phyloP scores from a whole-genome alignment of 2,329 filamentous ascomycete species.

The Botrytis porri region DNA sequence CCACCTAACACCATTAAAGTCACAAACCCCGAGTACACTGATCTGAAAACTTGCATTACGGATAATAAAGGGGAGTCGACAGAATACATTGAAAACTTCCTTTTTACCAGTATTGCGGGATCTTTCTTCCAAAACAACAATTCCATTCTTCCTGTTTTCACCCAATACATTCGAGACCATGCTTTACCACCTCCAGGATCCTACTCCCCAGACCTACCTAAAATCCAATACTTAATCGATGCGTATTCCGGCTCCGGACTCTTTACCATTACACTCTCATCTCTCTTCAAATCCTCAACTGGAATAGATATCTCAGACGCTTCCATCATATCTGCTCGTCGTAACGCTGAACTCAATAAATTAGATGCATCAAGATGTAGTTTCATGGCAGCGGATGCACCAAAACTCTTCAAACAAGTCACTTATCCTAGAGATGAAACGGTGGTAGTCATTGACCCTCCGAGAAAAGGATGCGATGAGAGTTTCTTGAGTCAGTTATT shows the following conservation, averaged over 20 bases:
- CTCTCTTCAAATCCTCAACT: constrained; percentile 76
- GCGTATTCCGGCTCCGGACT: constrained; percentile 96
- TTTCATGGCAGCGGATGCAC: constrained; percentile 88
- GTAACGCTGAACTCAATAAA: constrained; percentile 75
- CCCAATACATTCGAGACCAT: constrained; percentile 77
- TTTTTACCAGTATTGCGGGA: constrained; percentile 88
- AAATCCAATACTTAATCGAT: constrained; percentile 86
- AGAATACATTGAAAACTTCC: constrained; percentile 78
- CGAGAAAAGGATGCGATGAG: constrained; percentile 88
- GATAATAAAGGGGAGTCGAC: constrained; percentile 78
- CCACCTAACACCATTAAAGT: constrained; percentile 33
- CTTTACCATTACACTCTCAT: constrained; percentile 90
- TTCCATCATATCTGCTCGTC: constrained; percentile 73
- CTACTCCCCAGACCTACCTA: constrained; percentile 38
- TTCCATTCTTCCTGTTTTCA: constrained; percentile 86
- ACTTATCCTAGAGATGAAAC: constrained; percentile 76
- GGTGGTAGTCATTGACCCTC: constrained; percentile 93
- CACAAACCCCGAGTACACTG: constrained; percentile 54
- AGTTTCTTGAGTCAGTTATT: constrained; percentile 81
- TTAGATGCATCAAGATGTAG: constrained; percentile 65
- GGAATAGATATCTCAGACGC: constrained; percentile 86
- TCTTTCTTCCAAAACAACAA: constrained; percentile 99
- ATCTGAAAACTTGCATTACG: constrained; percentile 86
- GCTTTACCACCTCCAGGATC: constrained; percentile 56
- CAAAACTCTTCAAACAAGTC: constrained; percentile 75